These are phyloP conservation scores for Coemansia sp. DNA, from an alignment of 192 early-diverging fungal species.

Conservation along the genomic window DNA sequence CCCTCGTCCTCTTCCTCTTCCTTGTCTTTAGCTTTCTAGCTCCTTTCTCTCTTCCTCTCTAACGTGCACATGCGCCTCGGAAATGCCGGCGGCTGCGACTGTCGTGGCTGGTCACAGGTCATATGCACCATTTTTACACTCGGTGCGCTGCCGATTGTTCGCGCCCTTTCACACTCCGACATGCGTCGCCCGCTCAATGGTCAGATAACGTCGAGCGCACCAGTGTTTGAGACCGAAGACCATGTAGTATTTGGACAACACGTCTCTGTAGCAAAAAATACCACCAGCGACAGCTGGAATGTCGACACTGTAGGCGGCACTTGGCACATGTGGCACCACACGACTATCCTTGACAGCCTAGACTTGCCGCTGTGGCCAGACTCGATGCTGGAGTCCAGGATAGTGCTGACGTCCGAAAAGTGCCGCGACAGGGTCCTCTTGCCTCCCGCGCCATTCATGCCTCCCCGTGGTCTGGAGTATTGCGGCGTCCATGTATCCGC, in stretches of 20 bases:
- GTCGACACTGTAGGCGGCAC: slow-evolving; percentile 24
- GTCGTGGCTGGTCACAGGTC: not conserved
- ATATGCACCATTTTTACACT: not conserved
- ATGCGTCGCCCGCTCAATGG: slow-evolving; percentile 19
- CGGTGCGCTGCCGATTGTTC: not conserved
- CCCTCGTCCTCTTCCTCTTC: not conserved
- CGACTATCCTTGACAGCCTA: slow-evolving; percentile 20
- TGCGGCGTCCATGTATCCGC: slow-evolving; percentile 39
- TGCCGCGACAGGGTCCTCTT: slow-evolving; percentile 27
- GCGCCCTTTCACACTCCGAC: slow-evolving; percentile 31
- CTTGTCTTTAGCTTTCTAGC: not conserved
- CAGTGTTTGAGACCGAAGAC: slow-evolving; percentile 16
- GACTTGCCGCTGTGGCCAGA: slow-evolving; percentile 44
- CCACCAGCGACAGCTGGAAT: slow-evolving; percentile 12
- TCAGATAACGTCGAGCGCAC: not conserved
- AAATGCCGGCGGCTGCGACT: not conserved
- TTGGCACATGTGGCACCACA: slow-evolving; percentile 46
- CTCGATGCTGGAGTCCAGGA: slow-evolving; percentile 26
- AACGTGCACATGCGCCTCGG: not conserved
- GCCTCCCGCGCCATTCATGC: slow-evolving; percentile 39
- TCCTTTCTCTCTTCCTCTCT: no score
- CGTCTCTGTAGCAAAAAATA: slow-evolving; percentile 9
- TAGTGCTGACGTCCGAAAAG: slow-evolving; percentile 34
- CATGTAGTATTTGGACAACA: slow-evolving; percentile 41
- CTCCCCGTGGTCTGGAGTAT: slow-evolving; percentile 26